These are phyloP conservation scores for Suillus americanus DNA, from an alignment of 768 basidiomycete genomes.

Conservation along the genomic window DNA sequence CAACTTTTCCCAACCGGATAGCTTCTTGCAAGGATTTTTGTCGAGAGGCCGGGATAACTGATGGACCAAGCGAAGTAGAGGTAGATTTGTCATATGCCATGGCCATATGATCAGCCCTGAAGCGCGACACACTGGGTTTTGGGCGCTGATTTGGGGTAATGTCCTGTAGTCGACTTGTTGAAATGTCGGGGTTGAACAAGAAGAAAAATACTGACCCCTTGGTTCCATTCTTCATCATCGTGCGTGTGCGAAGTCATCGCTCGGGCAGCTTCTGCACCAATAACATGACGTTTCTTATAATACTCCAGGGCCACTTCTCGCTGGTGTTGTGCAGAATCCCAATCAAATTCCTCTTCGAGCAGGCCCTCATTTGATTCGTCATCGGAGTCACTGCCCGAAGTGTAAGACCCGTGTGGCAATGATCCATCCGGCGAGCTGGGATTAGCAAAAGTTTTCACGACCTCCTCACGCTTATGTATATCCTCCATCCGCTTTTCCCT, in stretches of 20 bases:
- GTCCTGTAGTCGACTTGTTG: constrained; percentile 30
- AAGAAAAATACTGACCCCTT: constrained; percentile 35
- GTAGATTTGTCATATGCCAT: constrained; percentile 46
- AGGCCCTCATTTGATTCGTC: constrained; percentile 38
- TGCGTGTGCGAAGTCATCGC: constrained; percentile 50
- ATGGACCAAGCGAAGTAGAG: constrained; percentile 42
- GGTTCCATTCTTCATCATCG: constrained; percentile 43
- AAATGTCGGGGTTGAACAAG: constrained; percentile 8
- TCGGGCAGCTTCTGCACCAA: constrained; percentile 53
- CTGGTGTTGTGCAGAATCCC: constrained; percentile 65
- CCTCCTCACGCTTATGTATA: constrained; percentile 51
- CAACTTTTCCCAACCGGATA: constrained; percentile 57
- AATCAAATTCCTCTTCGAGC: constrained; percentile 51
- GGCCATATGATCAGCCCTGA: constrained; percentile 59
- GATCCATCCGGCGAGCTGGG: constrained; percentile 21
- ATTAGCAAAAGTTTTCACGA: constrained; percentile 58
- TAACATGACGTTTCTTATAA: constrained; percentile 54
- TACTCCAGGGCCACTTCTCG: constrained; percentile 77
- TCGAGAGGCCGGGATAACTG: constrained; percentile 43
- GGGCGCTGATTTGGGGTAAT: constrained; percentile 41
- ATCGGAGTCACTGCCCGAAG: constrained; percentile 23
- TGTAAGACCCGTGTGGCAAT: constrained; percentile 12
- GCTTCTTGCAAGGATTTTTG: constrained; percentile 50
- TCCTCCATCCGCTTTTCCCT: constrained; percentile 44
- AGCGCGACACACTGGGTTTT: constrained; percentile 59